Percentiles rank a stretch among this genome's conserved stretches.
Conservation (phyloP, 805 yeast species). For the Candida wancherniae region DNA sequence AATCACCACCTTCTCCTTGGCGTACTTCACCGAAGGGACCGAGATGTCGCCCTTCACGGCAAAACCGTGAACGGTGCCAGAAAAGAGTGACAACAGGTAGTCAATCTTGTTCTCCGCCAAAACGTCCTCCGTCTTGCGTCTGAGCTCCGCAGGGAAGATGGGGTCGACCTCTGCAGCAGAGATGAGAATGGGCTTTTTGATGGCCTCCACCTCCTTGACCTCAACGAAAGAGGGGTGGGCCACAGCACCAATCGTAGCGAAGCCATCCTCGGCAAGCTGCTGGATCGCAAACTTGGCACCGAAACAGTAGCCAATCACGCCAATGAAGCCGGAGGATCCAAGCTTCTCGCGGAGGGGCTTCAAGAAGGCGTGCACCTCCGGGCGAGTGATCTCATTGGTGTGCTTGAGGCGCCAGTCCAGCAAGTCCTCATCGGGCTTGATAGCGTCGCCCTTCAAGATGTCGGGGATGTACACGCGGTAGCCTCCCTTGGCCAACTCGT, state of each 20-base stretch:
- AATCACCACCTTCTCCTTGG: conserved; percentile 59
- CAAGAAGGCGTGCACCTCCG: conserved; percentile 47
- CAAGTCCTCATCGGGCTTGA: conserved; percentile 12
- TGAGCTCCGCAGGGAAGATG: conserved; percentile 58
- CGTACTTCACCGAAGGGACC: conserved; percentile 50
- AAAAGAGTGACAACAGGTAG: conserved; percentile 58
- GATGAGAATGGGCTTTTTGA: conserved; percentile 62
- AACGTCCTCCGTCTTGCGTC: conserved; percentile 56
- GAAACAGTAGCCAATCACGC: conserved; percentile 72
- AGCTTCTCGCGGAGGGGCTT: conserved; percentile 37
- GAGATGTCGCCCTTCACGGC: conserved; percentile 71
- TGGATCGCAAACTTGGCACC: conserved; percentile 72
- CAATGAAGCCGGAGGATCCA: conserved; percentile 43
- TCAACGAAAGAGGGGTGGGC: conserved; percentile 82
- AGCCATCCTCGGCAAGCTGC: conserved; percentile 40
- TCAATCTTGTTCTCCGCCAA: conserved; percentile 44
- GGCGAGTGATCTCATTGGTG: conserved; percentile 41
- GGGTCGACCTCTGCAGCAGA: conserved; percentile 71
- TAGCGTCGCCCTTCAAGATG: conserved; percentile 50
- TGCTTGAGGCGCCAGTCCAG: conserved; percentile 54
- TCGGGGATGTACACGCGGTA: conserved; percentile 76
- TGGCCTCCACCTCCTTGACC: conserved; percentile 56
- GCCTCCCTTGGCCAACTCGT: conserved; percentile 55
- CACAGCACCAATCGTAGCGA: conserved; percentile 58
- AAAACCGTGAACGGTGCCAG: conserved; percentile 72